Evolutionary conservation across 2,329 filamentous ascomycete genomes (phyloP), one percentile per base, ranked within the genome.

Genomic region (Colletotrichum sp.): DNA sequence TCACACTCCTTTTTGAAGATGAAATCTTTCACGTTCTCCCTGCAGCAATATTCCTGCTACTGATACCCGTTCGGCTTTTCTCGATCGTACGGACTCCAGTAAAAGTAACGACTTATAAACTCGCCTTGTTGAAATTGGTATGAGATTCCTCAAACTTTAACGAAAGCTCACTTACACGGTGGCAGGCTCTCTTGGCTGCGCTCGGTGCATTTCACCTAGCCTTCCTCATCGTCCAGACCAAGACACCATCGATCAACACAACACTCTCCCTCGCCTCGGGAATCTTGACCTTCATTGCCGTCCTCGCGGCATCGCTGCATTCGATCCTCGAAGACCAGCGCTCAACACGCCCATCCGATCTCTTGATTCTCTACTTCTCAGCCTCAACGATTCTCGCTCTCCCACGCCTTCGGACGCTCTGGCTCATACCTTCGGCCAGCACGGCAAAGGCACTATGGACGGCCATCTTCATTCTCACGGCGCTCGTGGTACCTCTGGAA

Each of bases 401-500:
- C 6, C 69, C 69, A 0, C 69, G 69, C 1, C 61, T 71, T 15
- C 62, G 69, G 4, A 65, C 69, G 2, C 12, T 71, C 25, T 66
- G 69, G 59, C 61, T 71, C 15, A 57, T 71, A 9, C 4, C 55
- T 1, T 12, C 27, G 8, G n/a, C 30, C 44, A 63, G 19, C 30
- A 22, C 44, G 4, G 16, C 44, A 6, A 65, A 36, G 16, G 61
- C 39, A 12, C 39, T 71, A 22, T 66, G 69, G 69, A 66, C 69
- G 19, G 61, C 19, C 4, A 66, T 66, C 5, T 19, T 71, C 44
- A 13, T n/a, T 27, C 15, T 66, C 22, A 71, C 69, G 1, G 19
- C n/a, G 13, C 61, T 71, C 8, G 44, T 71, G 4, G 8, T 80
- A 11, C 22, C 78, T 2, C 59, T 81, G 4, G 80, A 81, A 22